Evolutionary conservation across 2,329 filamentous ascomycete species (phyloP).

Genomic region (Fusarium nodosum): DNA sequence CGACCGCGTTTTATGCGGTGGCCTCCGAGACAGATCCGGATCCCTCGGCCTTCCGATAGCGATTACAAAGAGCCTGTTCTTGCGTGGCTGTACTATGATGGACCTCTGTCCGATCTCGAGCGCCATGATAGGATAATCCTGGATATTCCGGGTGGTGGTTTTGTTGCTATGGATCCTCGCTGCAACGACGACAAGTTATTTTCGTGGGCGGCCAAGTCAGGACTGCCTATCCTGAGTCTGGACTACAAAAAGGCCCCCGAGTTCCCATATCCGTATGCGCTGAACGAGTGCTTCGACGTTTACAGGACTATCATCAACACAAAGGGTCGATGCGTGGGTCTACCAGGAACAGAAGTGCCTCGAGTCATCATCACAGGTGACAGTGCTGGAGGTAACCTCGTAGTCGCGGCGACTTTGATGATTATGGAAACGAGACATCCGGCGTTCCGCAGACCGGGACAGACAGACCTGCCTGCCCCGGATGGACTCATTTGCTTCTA

Average conservation of each 20-base stretch:
- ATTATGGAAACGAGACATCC: conserved; percentile 79
- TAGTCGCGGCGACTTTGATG: conserved; percentile 84
- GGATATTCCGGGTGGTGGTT: conserved; percentile 94
- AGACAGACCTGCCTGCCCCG: conserved; percentile 76
- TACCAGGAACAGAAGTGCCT: conserved; percentile 58
- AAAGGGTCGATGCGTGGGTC: conserved; percentile 59
- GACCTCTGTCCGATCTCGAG: conserved; percentile 81
- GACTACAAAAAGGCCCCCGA: conserved; percentile 78
- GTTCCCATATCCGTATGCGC: conserved; percentile 62
- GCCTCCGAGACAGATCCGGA: conserved; percentile 84
- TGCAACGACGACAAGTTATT: conserved; percentile 95
- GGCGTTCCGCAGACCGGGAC: conserved; percentile 50
- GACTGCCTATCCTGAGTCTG: conserved; percentile 88
- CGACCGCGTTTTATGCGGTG: conserved; percentile 85
- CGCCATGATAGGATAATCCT: conserved; percentile 83
- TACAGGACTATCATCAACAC: conserved; percentile 57
- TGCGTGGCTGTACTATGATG: conserved; percentile 96
- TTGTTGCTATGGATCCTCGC: conserved; percentile 96
- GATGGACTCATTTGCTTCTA: conserved; percentile 89
- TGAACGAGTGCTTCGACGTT: conserved; percentile 66
- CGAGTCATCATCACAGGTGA: conserved; percentile 62
- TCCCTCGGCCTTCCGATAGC: conserved; percentile 82
- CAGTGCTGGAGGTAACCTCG: conserved; percentile 64
- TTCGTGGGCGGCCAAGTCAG: conserved; percentile 90
- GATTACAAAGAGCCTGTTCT: conserved; percentile 86